Conservation (phyloP, 2,329 filamentous ascomycete genomes). For the Arthroderma sp. region DNA sequence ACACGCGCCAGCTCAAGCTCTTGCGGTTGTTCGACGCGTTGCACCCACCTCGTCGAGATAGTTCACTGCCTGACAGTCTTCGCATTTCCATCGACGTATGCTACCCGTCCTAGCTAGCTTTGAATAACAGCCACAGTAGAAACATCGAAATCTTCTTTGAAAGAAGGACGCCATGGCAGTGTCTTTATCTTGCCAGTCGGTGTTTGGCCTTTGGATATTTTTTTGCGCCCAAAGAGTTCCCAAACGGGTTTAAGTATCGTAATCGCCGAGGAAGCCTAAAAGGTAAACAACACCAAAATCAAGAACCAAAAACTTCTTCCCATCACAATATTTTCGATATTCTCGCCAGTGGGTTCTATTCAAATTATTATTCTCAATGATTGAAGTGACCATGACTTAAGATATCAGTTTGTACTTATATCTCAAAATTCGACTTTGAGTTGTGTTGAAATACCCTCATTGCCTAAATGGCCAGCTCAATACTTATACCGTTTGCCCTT, state of each 20-base stretch:
- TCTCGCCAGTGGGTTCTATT: no score
- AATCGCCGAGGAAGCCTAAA: neutral
- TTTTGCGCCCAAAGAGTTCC: neutral
- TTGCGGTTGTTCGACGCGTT: neutral
- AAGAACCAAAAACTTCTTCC: no score
- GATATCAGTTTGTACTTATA: no score
- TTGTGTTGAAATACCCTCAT: no score
- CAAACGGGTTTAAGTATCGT: conserved; percentile 2
- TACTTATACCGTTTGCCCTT: no score
- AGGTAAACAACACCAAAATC: neutral
- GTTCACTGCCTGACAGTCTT: conserved; percentile 56
- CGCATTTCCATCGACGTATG: conserved; percentile 39
- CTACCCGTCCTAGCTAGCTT: conserved; percentile 56
- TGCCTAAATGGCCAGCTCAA: no score
- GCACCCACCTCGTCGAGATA: conserved; percentile 66
- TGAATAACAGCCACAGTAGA: conserved; percentile 68
- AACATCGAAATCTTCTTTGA: conserved; percentile 49
- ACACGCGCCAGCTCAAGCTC: neutral
- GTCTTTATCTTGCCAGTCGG: neutral
- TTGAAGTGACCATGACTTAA: no score
- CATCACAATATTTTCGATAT: no score
- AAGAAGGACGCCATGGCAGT: conserved; percentile 30
- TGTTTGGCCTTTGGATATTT: neutral
- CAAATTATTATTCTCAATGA: no score
- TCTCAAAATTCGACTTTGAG: no score